Evolutionary conservation across 306 rosid species (phyloP).

Genomic region (Citrullus colocynthis): DNA sequence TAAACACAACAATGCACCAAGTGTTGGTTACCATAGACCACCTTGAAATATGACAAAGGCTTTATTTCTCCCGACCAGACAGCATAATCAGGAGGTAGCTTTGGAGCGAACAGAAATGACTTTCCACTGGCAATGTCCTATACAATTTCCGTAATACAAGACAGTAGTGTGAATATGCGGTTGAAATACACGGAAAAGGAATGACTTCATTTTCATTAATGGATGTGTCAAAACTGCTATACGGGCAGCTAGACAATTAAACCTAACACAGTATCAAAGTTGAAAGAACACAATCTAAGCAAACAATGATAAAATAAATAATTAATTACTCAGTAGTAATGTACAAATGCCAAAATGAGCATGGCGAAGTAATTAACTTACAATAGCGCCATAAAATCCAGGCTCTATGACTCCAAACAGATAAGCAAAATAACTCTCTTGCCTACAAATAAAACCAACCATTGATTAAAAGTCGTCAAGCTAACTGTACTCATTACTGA

Average conservation of each 20-base stretch:
- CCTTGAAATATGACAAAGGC: constrained; percentile 47
- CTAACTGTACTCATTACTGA: neutral
- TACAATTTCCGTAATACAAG: neutral
- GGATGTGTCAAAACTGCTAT: neutral
- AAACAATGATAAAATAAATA: neutral
- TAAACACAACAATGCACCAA: neutral
- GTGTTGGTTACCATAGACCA: constrained; percentile 13
- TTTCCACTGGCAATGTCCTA: constrained; percentile 66
- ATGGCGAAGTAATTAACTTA: constrained; percentile 18
- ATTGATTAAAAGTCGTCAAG: neutral
- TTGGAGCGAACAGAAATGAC: constrained; percentile 63
- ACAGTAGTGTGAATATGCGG: neutral
- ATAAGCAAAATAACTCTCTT: constrained; percentile 94
- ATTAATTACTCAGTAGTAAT: neutral
- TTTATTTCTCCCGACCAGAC: constrained; percentile 85
- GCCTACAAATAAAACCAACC: constrained; percentile 22
- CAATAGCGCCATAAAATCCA: constrained; percentile 84
- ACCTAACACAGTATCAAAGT: neutral
- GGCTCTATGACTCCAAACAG: constrained; percentile 78
- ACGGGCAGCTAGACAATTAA: neutral
- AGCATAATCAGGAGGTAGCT: constrained; percentile 74
- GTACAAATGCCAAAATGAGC: neutral
- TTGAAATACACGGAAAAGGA: neutral
- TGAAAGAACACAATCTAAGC: neutral
- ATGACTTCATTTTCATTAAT: neutral